Evolutionary conservation across 2,329 filamentous ascomycete species (phyloP), one percentile per base, ranked within the genome.

Genomic region (Pyrenophora teres): DNA sequence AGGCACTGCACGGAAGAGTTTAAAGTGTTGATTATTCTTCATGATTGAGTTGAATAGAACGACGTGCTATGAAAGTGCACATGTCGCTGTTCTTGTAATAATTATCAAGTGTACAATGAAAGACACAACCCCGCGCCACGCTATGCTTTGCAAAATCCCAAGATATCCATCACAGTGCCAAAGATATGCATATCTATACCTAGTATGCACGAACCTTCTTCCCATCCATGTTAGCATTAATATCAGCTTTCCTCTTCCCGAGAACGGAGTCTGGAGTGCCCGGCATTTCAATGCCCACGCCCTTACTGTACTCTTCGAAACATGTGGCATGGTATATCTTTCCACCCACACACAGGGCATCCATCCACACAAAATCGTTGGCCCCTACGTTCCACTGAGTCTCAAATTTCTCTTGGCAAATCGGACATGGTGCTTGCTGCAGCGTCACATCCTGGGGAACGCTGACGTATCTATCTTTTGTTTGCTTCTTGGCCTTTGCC

Each of bases 321-420:
- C 94, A 99, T 47, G 87, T 95, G 9, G 88, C 91, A 73, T 99
- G 94, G 66, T 91, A 97, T 13, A 94, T 88, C 57, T 90, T 86
- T 49, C 82, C 85, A 31, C 89, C 89, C 25, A 95, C 84, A 59
- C 87, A 83, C 43, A 89, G 81, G 0, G 93, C 90, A 73, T 99
- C 93, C 73, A 91, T 87, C 90, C 94, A 97, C 35, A 99, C 93
- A 83, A 92, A 97, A 68, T 99, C 93, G 74, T 97, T 92, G 15
- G 89, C 89, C 57, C 95, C 91, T 64, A 95, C 91, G 6, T 93
- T 86, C 88, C 92, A 97, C 59, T 89, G 88, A 60, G 89, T 91
- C 76, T 95, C 89, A 65, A 99, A 97, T 60, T 89, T 88, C 71
- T 99, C 94, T 72, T 96, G 92, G 72, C 94, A 97, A 63, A 99